These are phyloP conservation scores for Rauvolfia tetraphylla DNA, from an alignment of 257 asterid genomes.

Conservation along the genomic window DNA sequence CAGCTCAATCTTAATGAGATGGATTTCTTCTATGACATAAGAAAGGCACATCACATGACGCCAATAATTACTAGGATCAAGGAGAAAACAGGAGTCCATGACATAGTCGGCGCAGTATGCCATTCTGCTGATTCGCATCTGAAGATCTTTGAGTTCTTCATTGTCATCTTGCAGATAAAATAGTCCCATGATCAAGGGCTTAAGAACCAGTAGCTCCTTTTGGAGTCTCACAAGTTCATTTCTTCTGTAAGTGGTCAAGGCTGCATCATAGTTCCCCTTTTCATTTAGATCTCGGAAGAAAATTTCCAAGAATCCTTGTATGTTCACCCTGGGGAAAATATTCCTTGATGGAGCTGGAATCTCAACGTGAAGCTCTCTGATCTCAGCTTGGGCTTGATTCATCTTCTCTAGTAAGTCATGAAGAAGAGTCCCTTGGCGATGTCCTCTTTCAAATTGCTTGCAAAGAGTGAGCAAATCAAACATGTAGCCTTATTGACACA, in stretches of 20 bases:
- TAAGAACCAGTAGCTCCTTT: not conserved
- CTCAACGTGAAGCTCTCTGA: not conserved
- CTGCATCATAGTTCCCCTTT: not conserved
- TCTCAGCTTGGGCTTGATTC: not conserved
- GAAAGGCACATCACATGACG: too few relatives aligned
- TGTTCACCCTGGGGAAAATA: not conserved
- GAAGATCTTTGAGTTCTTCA: not conserved
- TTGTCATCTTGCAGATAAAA: not conserved
- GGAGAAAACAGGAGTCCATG: slow-evolving; percentile 2
- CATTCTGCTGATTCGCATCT: not conserved
- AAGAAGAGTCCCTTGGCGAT: not conserved
- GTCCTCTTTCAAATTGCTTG: not conserved
- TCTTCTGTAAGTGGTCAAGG: not conserved
- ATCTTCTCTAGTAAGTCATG: slow-evolving; percentile 1
- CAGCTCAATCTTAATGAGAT: not conserved
- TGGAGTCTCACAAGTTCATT: not conserved
- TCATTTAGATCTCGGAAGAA: not conserved
- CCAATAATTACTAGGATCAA: not conserved
- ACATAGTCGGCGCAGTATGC: slow-evolving; percentile 12
- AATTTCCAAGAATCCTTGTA: slow-evolving; percentile 9
- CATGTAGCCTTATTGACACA: not conserved
- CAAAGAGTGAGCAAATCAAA: not conserved
- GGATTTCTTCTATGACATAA: too few relatives aligned
- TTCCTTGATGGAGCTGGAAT: not conserved
- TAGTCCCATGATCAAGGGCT: not conserved